Percentiles rank a stretch among this genome's conserved stretches.
These are phyloP conservation scores for Phalaenopsis hybrid DNA, from an alignment of 116 monocot species.

Conservation along the genomic window DNA sequence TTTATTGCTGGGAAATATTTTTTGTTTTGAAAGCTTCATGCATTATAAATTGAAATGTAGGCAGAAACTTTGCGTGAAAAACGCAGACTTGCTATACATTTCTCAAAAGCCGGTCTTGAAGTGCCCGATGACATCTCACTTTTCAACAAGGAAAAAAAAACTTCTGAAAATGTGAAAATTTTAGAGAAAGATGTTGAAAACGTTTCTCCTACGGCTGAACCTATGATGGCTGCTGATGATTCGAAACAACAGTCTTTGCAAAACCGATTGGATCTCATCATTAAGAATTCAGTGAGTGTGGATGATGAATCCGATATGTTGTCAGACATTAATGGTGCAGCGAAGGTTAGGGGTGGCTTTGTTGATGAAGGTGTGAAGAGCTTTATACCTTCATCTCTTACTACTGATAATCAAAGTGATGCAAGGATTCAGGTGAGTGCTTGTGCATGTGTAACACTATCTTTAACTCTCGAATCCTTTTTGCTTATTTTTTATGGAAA, in stretches of 20 bases:
- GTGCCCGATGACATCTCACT: slow-evolving; percentile 37
- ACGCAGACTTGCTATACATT: slow-evolving; percentile 49
- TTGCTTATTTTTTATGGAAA: not conserved
- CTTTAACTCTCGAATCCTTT: not conserved
- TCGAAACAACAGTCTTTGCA: not conserved
- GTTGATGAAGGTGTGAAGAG: slow-evolving; percentile 6
- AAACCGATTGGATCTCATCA: not conserved
- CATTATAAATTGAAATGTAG: slow-evolving; percentile 24
- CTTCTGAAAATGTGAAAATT: slow-evolving; percentile 10
- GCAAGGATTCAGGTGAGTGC: slow-evolving; percentile 18
- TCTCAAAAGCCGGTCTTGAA: slow-evolving; percentile 74
- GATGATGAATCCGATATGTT: not conserved
- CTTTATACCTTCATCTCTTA: not conserved
- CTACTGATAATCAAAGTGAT: slow-evolving; percentile 7
- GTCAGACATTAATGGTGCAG: not conserved
- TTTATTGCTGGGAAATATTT: not conserved
- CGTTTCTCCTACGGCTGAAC: not conserved
- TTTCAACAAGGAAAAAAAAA: slow-evolving; percentile 32
- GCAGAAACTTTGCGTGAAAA: slow-evolving; percentile 62
- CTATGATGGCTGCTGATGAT: not conserved
- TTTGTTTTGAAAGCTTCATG: slow-evolving; percentile 1
- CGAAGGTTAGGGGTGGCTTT: slow-evolving; percentile 1
- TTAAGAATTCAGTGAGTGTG: not conserved
- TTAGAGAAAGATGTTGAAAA: not conserved
- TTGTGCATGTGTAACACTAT: not conserved